Evolutionary conservation across 192 early-diverging fungal genomes (phyloP).

Genomic region (Coemansia sp.): DNA sequence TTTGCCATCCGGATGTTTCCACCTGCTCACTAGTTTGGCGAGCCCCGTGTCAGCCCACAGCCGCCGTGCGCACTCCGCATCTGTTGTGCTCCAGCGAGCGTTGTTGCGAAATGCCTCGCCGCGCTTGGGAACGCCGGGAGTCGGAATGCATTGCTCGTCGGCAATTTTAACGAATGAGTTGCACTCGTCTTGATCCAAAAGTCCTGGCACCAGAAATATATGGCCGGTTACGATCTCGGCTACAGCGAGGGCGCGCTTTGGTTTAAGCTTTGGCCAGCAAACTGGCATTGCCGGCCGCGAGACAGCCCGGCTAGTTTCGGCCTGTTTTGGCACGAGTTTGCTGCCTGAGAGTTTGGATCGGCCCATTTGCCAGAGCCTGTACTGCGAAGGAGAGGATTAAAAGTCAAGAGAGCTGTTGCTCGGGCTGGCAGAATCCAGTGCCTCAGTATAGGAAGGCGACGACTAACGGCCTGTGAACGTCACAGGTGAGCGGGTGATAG

Average conservation of each 20-base stretch:
- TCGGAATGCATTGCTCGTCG: constrained; percentile 31
- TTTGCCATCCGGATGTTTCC: constrained; percentile 36
- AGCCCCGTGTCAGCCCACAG: constrained; percentile 58
- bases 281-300: not conserved
- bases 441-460: not conserved
- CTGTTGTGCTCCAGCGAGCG: constrained; percentile 57
- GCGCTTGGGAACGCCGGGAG: constrained; percentile 49
- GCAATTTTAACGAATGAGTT: constrained; percentile 48
- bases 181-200: constrained; percentile 38
- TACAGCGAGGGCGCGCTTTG: constrained; percentile 28
- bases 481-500: not conserved
- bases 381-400: not conserved
- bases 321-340: not conserved
- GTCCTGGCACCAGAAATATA: constrained; percentile 28
- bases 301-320: not conserved
- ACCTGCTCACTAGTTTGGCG: constrained; percentile 39
- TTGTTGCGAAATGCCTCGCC: constrained; percentile 67
- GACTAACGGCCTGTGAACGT: too few relatives aligned
- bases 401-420: not conserved
- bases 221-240: constrained; percentile 42
- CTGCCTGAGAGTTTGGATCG: constrained; percentile 15
- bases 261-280: constrained; percentile 37
- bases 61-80: constrained; percentile 48
- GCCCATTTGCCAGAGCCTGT: constrained; percentile 16
- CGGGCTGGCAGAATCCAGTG: not conserved